Evolutionary conservation across 164 flowering plant species (phyloP), one percentile per base, ranked within the genome.

Genomic region (Piper longum): DNA sequence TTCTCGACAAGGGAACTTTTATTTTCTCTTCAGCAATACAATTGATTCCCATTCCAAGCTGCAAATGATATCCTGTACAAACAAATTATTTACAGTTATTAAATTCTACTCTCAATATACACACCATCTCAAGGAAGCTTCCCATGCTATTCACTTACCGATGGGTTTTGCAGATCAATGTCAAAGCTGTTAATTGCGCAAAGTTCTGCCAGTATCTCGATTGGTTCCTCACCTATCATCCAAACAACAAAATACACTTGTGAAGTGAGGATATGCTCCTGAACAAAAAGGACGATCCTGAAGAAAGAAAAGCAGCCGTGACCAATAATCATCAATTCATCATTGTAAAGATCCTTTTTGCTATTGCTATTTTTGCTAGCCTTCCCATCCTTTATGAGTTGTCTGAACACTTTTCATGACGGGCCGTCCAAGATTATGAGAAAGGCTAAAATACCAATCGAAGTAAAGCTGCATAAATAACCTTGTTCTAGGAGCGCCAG

Each of bases 1-100:
- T 19, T 4, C 5, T 8, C 16, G 39, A 39, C 7, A 40, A 36
- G 56, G 61, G 51, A 17, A 36, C 52, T 69, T 67, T 56, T 60
- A 83, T 6, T 74, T 74, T 66, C 98, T 80, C 36, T 75, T 62
- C 64, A 89, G 43, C 61, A 88, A 64, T 63, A 80, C 91, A 5
- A 90, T 62, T 2, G 91, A 77, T 74, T 93, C 98, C 97, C 96
- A 93, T 71, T 93, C 98, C 83, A 90, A 79, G 68, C 89, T 75
- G 69, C 97, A 93, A 48, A 86, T 76, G 17, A 90, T 78, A 60
- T 85, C 89, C 97, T 93, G 91, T 63, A 60, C 56, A 18, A 57
- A 71, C 51, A 62, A 7, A 41, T 12, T 59, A 1, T 18, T 16
- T 41, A 41, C 16, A 66, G 1, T 60, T 12, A 39, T n/a, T 36